phyloP scores from a whole-genome alignment of 805 yeast species.

The Komagataella phaffii region DNA sequence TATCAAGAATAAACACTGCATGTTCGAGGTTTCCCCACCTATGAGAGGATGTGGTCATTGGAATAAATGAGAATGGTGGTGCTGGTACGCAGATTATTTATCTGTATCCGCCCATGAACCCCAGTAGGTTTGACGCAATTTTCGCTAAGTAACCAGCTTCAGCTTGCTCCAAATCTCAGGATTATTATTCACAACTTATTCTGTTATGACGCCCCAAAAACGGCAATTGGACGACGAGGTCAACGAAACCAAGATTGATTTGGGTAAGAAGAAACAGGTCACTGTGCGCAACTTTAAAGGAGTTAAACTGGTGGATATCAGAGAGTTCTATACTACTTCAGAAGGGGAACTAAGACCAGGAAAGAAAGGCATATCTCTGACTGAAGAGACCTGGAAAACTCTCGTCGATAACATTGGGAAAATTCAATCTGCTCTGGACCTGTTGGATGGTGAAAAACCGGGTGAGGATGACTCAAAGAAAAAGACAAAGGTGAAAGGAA shows the following conservation, averaged over 20 bases:
- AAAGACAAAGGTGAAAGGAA: constrained; percentile 4
- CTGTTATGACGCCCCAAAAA: neutral
- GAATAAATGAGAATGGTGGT: neutral
- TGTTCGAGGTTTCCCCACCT: neutral
- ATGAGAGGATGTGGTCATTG: neutral
- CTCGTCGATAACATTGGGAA: constrained; percentile 31
- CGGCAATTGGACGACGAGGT: neutral
- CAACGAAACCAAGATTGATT: neutral
- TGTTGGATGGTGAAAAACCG: constrained; percentile 13
- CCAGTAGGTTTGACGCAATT: too few relatives aligned
- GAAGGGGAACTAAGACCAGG: constrained; percentile 65
- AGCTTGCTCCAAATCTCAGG: neutral
- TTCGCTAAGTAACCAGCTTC: neutral
- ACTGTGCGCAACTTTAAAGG: constrained; percentile 64
- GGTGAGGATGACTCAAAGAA: constrained; percentile 10
- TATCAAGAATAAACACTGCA: neutral
- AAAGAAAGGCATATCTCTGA: constrained; percentile 57
- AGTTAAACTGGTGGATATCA: constrained; percentile 58
- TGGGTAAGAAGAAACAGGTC: constrained; percentile 50
- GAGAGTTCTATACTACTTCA: constrained; percentile 64
- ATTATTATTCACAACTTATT: neutral
- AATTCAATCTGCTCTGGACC: constrained; percentile 35
- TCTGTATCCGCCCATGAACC: neutral
- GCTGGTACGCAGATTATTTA: neutral
- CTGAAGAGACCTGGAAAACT: constrained; percentile 39